phyloP scores from a whole-genome alignment of 257 asterid species.

The Nyctanthes arbortristis region DNA sequence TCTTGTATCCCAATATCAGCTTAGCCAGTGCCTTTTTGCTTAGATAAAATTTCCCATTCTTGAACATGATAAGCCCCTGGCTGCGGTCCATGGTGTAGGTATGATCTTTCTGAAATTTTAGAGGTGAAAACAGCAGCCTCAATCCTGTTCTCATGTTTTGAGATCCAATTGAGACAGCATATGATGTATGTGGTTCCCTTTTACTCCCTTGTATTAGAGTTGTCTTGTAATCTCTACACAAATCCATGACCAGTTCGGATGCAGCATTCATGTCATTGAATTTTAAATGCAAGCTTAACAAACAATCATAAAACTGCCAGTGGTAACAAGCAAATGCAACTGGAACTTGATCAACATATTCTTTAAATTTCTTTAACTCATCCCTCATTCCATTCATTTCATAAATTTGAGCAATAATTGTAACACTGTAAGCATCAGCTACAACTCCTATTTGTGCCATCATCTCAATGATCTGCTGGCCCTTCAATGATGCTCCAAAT shows the following conservation, averaged over 20 bases:
- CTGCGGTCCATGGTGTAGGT: slow-evolving; percentile 42
- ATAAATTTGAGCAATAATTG: slow-evolving; percentile 57
- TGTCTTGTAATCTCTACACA: slow-evolving; percentile 31
- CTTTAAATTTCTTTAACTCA: slow-evolving; percentile 69
- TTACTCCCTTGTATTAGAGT: slow-evolving; percentile 17
- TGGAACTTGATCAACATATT: slow-evolving; percentile 47
- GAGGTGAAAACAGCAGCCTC: slow-evolving; percentile 55
- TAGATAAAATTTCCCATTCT: slow-evolving; percentile 57
- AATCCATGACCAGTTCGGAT: slow-evolving; percentile 55
- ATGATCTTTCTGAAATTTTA: slow-evolving; percentile 48
- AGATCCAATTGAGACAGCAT: slow-evolving; percentile 63
- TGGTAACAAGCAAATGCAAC: slow-evolving; percentile 41
- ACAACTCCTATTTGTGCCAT: slow-evolving; percentile 67
- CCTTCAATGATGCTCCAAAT: slow-evolving; percentile 62
- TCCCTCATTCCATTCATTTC: slow-evolving; percentile 72
- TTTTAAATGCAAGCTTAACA: slow-evolving; percentile 69
- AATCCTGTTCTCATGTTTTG: slow-evolving; percentile 61
- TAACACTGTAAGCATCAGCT: slow-evolving; percentile 74
- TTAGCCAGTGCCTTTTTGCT: slow-evolving; percentile 69
- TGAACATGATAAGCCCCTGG: slow-evolving; percentile 40
- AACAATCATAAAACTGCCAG: slow-evolving; percentile 64
- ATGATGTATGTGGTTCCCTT: slow-evolving; percentile 33
- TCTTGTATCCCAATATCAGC: slow-evolving; percentile 55
- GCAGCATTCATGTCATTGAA: slow-evolving; percentile 76
- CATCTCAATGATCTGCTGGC: slow-evolving; percentile 66